These are phyloP conservation scores for Neophaeococcomyces aloes DNA, from an alignment of 2,329 filamentous ascomycete species.

Conservation along the genomic window DNA sequence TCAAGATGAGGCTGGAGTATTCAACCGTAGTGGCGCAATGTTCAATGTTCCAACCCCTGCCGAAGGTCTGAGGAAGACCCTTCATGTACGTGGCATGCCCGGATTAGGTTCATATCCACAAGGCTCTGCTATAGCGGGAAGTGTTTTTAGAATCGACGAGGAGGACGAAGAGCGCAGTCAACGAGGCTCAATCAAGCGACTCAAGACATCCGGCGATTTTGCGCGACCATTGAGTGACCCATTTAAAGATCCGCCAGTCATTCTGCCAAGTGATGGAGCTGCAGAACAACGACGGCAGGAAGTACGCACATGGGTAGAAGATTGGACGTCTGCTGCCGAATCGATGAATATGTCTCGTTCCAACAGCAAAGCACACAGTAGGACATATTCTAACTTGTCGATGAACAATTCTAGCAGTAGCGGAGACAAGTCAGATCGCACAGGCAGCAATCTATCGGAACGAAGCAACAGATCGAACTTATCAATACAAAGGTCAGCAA, in stretches of 20 bases:
- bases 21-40: conserved; percentile 8
- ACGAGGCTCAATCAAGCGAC: conserved; percentile 13
- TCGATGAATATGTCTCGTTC: conserved; percentile 20
- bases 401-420: conserved; percentile 12
- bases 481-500: conserved; percentile 24
- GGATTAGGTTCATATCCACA: conserved; percentile 11
- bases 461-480: conserved; percentile 26
- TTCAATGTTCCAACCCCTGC: conserved; percentile 32
- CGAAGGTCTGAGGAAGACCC: conserved; percentile 29
- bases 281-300: conserved; percentile 19
- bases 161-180: conserved; percentile 20
- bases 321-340: conserved; percentile 22
- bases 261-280: conserved; percentile 5
- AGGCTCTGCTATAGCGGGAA: conserved; percentile 10
- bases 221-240: conserved; percentile 14
- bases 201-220: conserved; percentile 4
- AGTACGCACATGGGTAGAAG: conserved; percentile 22
- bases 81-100: conserved; percentile 31
- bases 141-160: conserved; percentile 21
- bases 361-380: conserved; percentile 18
- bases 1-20: too few relatives aligned
- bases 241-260: conserved; percentile 16
- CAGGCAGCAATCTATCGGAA: conserved; percentile 49
- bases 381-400: conserved; percentile 21
- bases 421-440: conserved; percentile 34